A percentile compares a stretch with the other conserved stretches of the same genome.
Evolutionary conservation across 2,329 filamentous ascomycete species (phyloP).

Genomic region (Apiospora koreana): DNA sequence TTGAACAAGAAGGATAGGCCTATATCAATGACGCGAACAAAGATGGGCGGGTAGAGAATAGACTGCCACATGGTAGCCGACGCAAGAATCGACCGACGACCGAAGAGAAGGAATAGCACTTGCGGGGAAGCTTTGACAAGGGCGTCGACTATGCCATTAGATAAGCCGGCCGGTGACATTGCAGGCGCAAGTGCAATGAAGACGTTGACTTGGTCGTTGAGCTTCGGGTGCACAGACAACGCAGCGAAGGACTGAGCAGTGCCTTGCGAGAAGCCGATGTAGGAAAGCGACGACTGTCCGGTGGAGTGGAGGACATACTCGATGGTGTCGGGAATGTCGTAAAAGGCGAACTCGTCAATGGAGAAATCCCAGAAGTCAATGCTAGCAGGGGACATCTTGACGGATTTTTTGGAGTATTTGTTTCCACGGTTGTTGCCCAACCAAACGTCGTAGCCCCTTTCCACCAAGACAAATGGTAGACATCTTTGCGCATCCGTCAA

Average conservation of each 20-base stretch:
- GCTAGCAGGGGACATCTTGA: constrained; percentile 72
- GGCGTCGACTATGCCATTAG: constrained; percentile 87
- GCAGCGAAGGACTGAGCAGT: constrained; percentile 96
- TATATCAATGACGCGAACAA: constrained; percentile 83
- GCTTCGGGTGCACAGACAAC: constrained; percentile 84
- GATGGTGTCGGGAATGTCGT: constrained; percentile 96
- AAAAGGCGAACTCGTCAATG: constrained; percentile 96
- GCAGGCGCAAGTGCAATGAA: constrained; percentile 95
- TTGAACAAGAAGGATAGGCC: constrained; percentile 83
- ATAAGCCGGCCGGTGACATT: constrained; percentile 91
- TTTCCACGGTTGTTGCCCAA: constrained; percentile 97
- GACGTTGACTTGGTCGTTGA: constrained; percentile 92
- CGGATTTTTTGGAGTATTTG: constrained; percentile 97
- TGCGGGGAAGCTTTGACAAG: constrained; percentile 92
- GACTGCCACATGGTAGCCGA: constrained; percentile 98
- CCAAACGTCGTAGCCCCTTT: constrained; percentile 95
- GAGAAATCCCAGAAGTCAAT: constrained; percentile 94
- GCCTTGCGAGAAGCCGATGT: constrained; percentile 96
- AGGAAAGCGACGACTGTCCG: constrained; percentile 80
- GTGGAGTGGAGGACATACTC: constrained; percentile 87
- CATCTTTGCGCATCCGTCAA: constrained; percentile 83
- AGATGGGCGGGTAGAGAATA: constrained; percentile 91
- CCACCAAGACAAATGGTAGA: constrained; percentile 85
- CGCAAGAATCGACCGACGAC: constrained; percentile 84
- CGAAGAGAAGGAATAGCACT: constrained; percentile 90